Evolutionary conservation across 257 asterid species (phyloP), one percentile per base, ranked within the genome.

Genomic region (Echites panduratus): DNA sequence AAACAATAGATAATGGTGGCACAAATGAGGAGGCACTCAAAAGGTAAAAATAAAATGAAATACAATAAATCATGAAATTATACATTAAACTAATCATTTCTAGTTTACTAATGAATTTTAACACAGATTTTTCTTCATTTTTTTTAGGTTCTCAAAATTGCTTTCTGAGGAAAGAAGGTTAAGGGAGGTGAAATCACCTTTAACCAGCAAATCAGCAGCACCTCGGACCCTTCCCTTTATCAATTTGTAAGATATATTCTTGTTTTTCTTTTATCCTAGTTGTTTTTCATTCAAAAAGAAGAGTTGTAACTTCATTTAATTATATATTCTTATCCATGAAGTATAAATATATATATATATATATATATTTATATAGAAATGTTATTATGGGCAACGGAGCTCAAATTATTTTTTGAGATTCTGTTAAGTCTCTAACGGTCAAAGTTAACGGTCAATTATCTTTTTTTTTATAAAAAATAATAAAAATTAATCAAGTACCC

Each of bases 21-120:
- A 76, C 84, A 13, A 85, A 85, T 69, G 81, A 57, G 43, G 79
- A 78, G 50, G 87, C 82, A 48, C 53, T 84, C 62, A 77, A 62
- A 70, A 76, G 54, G 54, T 49, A 49, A 49, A 49, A 49, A 16
- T 66, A 54, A 16, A 63, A 6, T 35, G 0, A 6, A 63, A 61
- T 27, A 13, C 0, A 16, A 2, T 64, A 2, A 40, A 32, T 32
- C 38, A 32, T 32, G 3, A 32, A 32, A 32, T 32, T 32, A 32
- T 32, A 32, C 38, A 32, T 32, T 10, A n/a, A 43, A 24, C 4
- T 14, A 2, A 17, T 32, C n/a, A 0, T 4, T 48, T 24, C n/a
- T 40, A 22, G 29, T 4, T 7, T 8, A 9, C 0, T 1, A 27
- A 26, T 58, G 26, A 19, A 58, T 57, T 57, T 29, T 61, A 61